phyloP scores from a whole-genome alignment of 768 basidiomycete species.

The Daedaleopsis sinensis region DNA sequence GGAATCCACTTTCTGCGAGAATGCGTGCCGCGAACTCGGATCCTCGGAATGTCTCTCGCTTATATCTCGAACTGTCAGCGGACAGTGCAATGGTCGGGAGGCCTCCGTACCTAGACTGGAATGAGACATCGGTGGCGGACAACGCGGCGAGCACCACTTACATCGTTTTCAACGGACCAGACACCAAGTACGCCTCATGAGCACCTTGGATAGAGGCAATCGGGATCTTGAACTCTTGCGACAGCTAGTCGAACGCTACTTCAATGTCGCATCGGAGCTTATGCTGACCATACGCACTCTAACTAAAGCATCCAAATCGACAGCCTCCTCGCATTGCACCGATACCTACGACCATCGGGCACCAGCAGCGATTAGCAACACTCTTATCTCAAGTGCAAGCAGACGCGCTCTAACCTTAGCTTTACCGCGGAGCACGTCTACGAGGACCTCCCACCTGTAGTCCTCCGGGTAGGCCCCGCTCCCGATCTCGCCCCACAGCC shows the following conservation, averaged over 20 bases:
- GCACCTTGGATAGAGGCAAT: slow-evolving; percentile 81
- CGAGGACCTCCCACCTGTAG: slow-evolving; percentile 71
- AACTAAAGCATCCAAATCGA: slow-evolving; percentile 74
- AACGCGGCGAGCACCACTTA: slow-evolving; percentile 40
- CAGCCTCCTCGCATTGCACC: slow-evolving; percentile 72
- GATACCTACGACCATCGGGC: slow-evolving; percentile 45
- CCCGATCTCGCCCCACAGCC: slow-evolving; percentile 41
- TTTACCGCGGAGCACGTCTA: slow-evolving; percentile 83
- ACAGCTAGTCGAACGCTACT: slow-evolving; percentile 45
- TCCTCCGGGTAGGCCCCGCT: slow-evolving; percentile 66
- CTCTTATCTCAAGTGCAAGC: too few relatives aligned
- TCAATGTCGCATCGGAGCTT: too few relatives aligned
- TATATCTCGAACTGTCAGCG: slow-evolving; percentile 58
- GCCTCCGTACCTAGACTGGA: slow-evolving; percentile 51
- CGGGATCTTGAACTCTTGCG: slow-evolving; percentile 84
- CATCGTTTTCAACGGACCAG: slow-evolving; percentile 70
- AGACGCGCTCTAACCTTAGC: slow-evolving; percentile 60
- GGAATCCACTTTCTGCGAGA: slow-evolving; percentile 65
- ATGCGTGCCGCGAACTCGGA: slow-evolving; percentile 83
- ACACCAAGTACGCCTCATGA: slow-evolving; percentile 81
- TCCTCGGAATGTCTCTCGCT: slow-evolving; percentile 80
- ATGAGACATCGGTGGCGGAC: neutral
- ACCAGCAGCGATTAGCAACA: slow-evolving; percentile 2
- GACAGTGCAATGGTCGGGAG: slow-evolving; percentile 82
- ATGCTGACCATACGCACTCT: slow-evolving; percentile 47